phyloP scores from a whole-genome alignment of 306 rosid species.

The Herpetospermum pedunculosum region DNA sequence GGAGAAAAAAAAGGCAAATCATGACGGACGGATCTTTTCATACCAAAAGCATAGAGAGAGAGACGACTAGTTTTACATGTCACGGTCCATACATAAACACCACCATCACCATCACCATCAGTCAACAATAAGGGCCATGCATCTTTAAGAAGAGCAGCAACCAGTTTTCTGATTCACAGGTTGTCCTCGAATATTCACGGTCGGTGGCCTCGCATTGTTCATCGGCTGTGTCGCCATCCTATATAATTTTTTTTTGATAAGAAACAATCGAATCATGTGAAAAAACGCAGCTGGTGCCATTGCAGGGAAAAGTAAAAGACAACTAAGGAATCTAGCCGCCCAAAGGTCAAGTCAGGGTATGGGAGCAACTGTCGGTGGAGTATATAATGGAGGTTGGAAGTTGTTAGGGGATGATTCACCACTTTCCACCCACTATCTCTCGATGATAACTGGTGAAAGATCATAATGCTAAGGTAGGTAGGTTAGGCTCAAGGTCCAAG shows the following conservation, averaged over 20 bases:
- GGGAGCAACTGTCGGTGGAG: background rate
- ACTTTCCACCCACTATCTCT: background rate
- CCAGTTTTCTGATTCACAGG: constrained; percentile 13
- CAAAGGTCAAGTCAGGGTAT: background rate
- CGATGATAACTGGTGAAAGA: background rate
- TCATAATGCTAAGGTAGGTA: background rate
- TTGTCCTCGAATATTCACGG: constrained; percentile 17
- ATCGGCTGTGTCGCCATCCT: constrained; percentile 99
- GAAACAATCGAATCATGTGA: background rate
- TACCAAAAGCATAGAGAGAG: constrained; percentile 2
- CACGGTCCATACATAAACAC: background rate
- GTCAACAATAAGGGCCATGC: background rate
- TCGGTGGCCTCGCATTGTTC: constrained; percentile 84
- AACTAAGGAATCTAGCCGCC: background rate
- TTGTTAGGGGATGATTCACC: background rate
- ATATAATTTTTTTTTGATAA: too few species aligned
- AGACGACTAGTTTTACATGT: constrained; percentile 2
- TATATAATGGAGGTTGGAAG: background rate
- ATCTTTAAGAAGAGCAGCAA: constrained; percentile 14
- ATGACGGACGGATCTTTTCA: background rate
- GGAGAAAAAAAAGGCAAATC: constrained; percentile 1
- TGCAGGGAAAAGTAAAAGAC: background rate
- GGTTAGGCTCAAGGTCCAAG: background rate
- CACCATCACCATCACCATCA: background rate
- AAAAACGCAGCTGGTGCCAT: background rate